Conservation (phyloP, 2,329 filamentous ascomycete genomes). For the Talaromyces amestolkiae region DNA sequence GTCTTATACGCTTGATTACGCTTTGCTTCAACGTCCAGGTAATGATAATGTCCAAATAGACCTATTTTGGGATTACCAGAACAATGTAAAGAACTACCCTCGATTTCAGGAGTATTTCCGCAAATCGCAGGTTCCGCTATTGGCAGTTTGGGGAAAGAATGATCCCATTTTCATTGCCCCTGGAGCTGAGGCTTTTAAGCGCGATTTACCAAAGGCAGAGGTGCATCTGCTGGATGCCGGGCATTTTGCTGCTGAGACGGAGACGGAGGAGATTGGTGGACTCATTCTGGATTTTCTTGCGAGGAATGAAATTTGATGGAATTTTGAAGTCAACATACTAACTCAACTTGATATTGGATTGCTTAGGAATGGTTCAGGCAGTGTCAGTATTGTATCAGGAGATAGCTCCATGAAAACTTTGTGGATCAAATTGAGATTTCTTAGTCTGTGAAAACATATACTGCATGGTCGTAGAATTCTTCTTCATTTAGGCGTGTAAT, state of each 20-base stretch:
- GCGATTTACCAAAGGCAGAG: constrained; percentile 50
- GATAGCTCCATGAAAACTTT: neutral
- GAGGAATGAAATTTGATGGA: constrained; percentile 8
- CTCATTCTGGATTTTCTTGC: constrained; percentile 39
- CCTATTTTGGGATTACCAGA: constrained; percentile 57
- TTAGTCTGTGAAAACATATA: neutral
- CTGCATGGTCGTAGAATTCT: neutral
- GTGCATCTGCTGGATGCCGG: constrained; percentile 54
- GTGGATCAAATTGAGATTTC: neutral
- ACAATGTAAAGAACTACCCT: constrained; percentile 55
- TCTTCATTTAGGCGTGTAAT: neutral
- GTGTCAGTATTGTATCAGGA: too few relatives aligned
- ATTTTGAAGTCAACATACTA: neutral
- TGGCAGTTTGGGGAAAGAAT: constrained; percentile 60
- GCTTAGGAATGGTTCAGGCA: neutral
- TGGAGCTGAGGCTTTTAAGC: constrained; percentile 56
- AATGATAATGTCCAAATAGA: constrained; percentile 56
- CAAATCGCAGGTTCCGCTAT: constrained; percentile 50
- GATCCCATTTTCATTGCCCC: constrained; percentile 48
- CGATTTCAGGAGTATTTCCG: constrained; percentile 57
- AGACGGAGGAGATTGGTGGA: constrained; percentile 36
- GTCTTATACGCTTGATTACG: constrained; percentile 52
- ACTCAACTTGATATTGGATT: neutral
- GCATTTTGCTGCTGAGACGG: constrained; percentile 54
- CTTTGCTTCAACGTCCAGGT: constrained; percentile 50